Base-by-base conservation (phyloP, 2,329 filamentous ascomycete species). In the Xylaria arbuscula region DNA sequence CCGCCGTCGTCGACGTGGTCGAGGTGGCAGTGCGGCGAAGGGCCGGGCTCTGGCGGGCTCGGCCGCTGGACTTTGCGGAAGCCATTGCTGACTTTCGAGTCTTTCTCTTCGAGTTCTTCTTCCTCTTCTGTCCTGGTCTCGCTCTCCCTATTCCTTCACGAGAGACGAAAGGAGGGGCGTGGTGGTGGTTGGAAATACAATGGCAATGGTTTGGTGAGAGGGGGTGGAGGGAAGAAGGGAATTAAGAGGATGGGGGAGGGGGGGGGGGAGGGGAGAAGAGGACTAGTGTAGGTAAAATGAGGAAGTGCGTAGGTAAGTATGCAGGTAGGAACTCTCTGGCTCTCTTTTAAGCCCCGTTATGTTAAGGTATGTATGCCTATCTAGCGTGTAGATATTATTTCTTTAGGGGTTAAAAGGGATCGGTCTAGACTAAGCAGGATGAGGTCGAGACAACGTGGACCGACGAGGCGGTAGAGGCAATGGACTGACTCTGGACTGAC, bases 1-100 rank as follows among this genome's bases (percentile, higher is more conserved):
- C 85, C 60, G 80, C 81, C 24, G 55, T 45, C 53, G 80, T 81
- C 8, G 38, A 11, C 53, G 83, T 81, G 24, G 73, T 61, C 15
- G 81, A 78, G 19, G 83, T 84, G 71, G 81, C 76, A 63, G 84
- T 85, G 66, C 86, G 83, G 74, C 84, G 83, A 62, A 86, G 80
- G 62, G 81, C 80, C 57, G 82, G 81, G 76, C 82, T 80, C 74
- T 78, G 82, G 74, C 80, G 80, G 66, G 82, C 76, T 71, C 81
- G 72, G 76, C 81, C 78, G 70, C 84, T 81, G 67, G 83, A 76
- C 56, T 79, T 80, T 70, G 81, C 75, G 66, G 84, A 79, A 75
- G 85, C 81, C 86, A 88, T 88, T 50, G n/a, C 40, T 2, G 54
- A 32, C 38, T 9, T n/a, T 45, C 40, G 3, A 17, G 40, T 7